Percentiles rank a stretch among this genome's conserved stretches.
phyloP scores from a whole-genome alignment of 108 stramenopile species.

The Cafeteria roenbergensis region DNA sequence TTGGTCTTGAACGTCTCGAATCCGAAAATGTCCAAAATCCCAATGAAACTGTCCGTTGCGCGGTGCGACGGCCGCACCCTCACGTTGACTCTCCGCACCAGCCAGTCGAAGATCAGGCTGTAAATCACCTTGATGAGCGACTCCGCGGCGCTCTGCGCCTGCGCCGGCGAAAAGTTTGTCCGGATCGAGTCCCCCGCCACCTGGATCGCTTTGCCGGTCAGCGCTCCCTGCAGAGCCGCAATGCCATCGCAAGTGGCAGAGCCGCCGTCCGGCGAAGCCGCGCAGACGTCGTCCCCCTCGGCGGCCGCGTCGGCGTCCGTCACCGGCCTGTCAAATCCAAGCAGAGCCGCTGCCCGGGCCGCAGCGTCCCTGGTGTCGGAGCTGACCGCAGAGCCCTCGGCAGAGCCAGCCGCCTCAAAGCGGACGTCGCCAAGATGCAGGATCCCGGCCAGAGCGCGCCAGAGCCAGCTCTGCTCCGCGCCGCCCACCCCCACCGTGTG shows the following conservation, averaged over 20 bases:
- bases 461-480: conserved; percentile 8
- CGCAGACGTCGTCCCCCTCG: too few species aligned
- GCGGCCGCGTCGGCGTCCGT: too few species aligned
- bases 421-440: conserved; percentile 27
- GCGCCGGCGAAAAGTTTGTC: conserved; percentile 10
- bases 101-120: conserved; percentile 15
- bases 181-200: conserved; percentile 14
- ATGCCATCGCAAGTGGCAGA: too few species aligned
- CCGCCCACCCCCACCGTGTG: conserved; percentile 5
- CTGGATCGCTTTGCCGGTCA: conserved; percentile 23
- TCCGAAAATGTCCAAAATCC: conserved; percentile 37
- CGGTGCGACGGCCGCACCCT: background rate
- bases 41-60: conserved; percentile 18
- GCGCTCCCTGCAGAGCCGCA: conserved; percentile 6
- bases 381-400: conserved; percentile 4
- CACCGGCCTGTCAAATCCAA: conserved; percentile 21
- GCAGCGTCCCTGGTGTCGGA: conserved; percentile 3
- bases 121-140: conserved; percentile 30
- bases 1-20: conserved; percentile 33
- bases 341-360: conserved; percentile 9
- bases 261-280: too few species aligned
- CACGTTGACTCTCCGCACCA: conserved; percentile 28
- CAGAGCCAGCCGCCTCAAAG: conserved; percentile 20
- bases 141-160: conserved; percentile 16
- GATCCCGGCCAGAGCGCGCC: conserved; percentile 18